Evolutionary conservation across 2,329 filamentous ascomycete species (phyloP).

Genomic region (Paracorniculantispora psalliotae): DNA sequence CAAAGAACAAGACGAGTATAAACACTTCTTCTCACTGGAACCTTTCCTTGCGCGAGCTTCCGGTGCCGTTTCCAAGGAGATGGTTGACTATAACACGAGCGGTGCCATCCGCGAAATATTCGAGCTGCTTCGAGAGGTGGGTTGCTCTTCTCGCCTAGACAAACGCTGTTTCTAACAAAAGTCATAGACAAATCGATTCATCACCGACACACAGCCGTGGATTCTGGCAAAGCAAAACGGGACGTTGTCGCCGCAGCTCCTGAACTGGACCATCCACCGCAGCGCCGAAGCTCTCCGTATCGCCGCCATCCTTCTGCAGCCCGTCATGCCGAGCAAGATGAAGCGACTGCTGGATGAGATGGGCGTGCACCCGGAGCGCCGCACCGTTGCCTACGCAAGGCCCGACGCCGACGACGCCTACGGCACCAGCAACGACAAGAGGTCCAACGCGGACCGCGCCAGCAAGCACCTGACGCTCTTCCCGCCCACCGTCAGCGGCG

Average conservation of each 20-base stretch:
- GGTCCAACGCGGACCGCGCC: constrained; percentile 25
- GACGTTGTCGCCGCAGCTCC: constrained; percentile 30
- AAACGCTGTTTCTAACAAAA: constrained; percentile 15
- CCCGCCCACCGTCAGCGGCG: constrained; percentile 36
- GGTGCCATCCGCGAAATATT: constrained; percentile 62
- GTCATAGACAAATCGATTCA: constrained; percentile 35
- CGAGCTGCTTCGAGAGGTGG: constrained; percentile 55
- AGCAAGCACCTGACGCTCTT: constrained; percentile 44
- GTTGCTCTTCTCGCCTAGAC: background rate
- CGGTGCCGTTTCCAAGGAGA: constrained; percentile 41
- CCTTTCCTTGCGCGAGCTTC: constrained; percentile 19
- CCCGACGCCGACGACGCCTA: constrained; percentile 65
- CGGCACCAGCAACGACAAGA: constrained; percentile 41
- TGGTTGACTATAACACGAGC: constrained; percentile 61
- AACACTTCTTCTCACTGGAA: constrained; percentile 24
- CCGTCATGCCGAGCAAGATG: constrained; percentile 82
- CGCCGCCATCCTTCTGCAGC: constrained; percentile 77
- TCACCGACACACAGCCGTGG: constrained; percentile 68
- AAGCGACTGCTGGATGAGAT: constrained; percentile 68
- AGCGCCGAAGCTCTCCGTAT: constrained; percentile 73
- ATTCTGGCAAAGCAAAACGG: constrained; percentile 37
- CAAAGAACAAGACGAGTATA: background rate
- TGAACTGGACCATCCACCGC: constrained; percentile 62
- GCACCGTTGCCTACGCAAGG: constrained; percentile 58
- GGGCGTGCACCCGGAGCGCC: constrained; percentile 59